A percentile compares a stretch with the other conserved stretches of the same genome.
These are phyloP conservation scores for Paramecium caudatum DNA, from an alignment of 73 alveolate species.

Conservation along the genomic window DNA sequence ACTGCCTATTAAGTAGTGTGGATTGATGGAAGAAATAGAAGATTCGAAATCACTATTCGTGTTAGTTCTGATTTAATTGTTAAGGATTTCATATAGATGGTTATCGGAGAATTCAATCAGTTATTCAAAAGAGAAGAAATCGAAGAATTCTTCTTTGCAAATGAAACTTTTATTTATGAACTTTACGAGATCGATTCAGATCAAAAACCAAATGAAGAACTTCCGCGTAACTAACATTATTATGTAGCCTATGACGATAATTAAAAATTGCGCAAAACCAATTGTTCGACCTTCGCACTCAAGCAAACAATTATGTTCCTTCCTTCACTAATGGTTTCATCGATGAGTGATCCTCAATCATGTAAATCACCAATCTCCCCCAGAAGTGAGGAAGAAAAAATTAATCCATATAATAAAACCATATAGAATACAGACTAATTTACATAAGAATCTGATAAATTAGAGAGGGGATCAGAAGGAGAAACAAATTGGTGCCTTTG, in stretches of 20 bases:
- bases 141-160: slow-evolving; percentile 3
- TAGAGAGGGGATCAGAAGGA: not conserved
- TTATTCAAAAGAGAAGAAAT: slow-evolving; percentile 22
- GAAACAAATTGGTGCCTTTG: not conserved
- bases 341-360: not conserved
- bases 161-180: not conserved
- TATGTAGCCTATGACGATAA: slow-evolving; percentile 3
- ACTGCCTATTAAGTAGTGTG: not conserved
- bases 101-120: slow-evolving; percentile 17
- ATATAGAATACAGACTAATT: slow-evolving; percentile 8
- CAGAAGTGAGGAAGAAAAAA: slow-evolving; percentile 33
- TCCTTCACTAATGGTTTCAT: not conserved
- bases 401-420: not conserved
- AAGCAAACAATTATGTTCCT: not conserved
- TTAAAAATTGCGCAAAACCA: not conserved
- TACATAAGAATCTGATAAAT: not conserved
- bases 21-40: slow-evolving; percentile 1
- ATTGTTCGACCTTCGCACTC: not conserved
- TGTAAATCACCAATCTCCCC: slow-evolving; percentile 14
- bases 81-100: not conserved
- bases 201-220: slow-evolving; percentile 39
- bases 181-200: not conserved
- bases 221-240: not conserved
- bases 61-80: slow-evolving; percentile 9
- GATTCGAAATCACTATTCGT: not conserved